Conservation (phyloP, 2,329 filamentous ascomycete species). For the Apiospora rasikravindrae region DNA sequence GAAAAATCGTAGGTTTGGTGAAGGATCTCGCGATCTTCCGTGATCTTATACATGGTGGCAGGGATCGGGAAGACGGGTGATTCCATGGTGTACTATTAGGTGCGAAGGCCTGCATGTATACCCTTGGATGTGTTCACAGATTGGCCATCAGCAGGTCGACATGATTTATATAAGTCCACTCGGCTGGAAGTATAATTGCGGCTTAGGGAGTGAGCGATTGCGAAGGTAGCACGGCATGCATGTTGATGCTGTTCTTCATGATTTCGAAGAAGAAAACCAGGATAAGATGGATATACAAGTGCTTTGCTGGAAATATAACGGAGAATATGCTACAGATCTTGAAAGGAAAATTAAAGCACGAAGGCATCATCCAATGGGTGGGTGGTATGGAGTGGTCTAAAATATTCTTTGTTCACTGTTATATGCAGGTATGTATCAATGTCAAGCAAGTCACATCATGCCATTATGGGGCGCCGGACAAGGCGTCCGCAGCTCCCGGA, state of each 20-base stretch:
- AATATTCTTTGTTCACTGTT: not conserved
- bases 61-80: not conserved
- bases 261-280: not conserved
- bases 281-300: not conserved
- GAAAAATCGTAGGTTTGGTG: not conserved
- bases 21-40: not conserved
- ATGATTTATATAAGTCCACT: too few relatives aligned
- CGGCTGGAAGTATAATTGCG: not conserved
- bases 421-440: not conserved
- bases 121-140: not conserved
- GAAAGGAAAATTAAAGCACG: not conserved
- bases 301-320: not conserved
- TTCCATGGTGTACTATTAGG: not conserved
- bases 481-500: not conserved
- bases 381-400: not conserved
- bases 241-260: not conserved
- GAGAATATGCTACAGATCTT: not conserved
- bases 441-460: not conserved
- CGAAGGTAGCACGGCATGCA: not conserved
- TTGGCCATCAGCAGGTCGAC: not conserved
- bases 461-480: slow-evolving; percentile 4
- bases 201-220: not conserved
- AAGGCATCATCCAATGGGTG: not conserved
- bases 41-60: not conserved
- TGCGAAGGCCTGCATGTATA: not conserved